A percentile compares a stretch with the other conserved stretches of the same genome.
These are phyloP conservation scores for Neurospora sp. DNA, from an alignment of 495 filamentous ascomycete genomes.

Conservation along the genomic window DNA sequence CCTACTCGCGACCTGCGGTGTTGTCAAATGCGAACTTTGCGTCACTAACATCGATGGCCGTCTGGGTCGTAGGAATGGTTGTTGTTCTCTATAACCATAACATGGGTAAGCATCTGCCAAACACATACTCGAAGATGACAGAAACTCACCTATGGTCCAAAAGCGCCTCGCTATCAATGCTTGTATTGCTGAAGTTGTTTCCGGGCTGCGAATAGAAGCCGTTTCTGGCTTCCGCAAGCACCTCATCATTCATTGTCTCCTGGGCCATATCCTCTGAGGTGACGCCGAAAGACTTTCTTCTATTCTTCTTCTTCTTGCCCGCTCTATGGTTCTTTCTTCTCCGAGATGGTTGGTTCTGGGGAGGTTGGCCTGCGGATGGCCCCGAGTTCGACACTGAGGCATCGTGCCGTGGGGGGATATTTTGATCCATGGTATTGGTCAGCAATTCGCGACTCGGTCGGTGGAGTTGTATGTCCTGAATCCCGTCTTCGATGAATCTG, in stretches of 20 bases:
- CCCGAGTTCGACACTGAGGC: conserved; percentile 33
- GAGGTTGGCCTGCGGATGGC: conserved; percentile 31
- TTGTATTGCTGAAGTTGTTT: conserved; percentile 61
- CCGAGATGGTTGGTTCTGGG: conserved; percentile 6
- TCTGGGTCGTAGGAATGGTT: conserved; percentile 55
- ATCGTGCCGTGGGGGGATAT: conserved; percentile 1
- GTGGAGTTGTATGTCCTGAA: neutral
- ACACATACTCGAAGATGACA: neutral
- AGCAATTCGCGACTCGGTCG: neutral
- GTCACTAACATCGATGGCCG: conserved; percentile 42
- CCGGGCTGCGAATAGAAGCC: conserved; percentile 51
- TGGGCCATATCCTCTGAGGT: conserved; percentile 35
- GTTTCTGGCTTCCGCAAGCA: conserved; percentile 21
- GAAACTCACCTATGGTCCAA: conserved; percentile 63
- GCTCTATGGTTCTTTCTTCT: conserved; percentile 33
- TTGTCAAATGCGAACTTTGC: conserved; percentile 20
- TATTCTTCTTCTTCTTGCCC: conserved; percentile 51
- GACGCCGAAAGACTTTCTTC: conserved; percentile 55
- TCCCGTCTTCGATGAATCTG: neutral
- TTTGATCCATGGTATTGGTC: neutral
- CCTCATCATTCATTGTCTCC: conserved; percentile 25
- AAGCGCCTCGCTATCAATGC: conserved; percentile 70
- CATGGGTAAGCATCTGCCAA: neutral
- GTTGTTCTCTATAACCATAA: conserved; percentile 48
- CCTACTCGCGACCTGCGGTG: conserved; percentile 24